Evolutionary conservation across 306 rosid species (phyloP), one percentile per base, ranked within the genome.

Genomic region (Hippophae gyantsensis): DNA sequence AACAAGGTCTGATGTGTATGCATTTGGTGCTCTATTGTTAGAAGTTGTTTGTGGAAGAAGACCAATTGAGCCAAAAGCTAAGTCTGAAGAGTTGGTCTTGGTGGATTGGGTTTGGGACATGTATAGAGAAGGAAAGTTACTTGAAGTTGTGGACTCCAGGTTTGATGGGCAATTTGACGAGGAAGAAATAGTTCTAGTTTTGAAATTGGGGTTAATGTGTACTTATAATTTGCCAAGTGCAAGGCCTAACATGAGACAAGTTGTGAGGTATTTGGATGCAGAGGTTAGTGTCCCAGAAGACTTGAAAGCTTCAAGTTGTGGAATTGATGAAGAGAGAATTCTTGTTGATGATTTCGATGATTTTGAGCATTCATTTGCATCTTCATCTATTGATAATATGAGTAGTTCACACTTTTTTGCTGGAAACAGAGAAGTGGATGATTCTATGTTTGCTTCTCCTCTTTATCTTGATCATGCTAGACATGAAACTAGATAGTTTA

Each of bases 161-260:
- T 13, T 69, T 43, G 72, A 56, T 7, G 6, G 41, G 11, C 68
- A 56, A 0, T 25, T 60, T 26, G 61, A 50, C 9, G 56, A 7
- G 2, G 75, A 69, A 65, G 75, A 75, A 44, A 67, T 69, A 52
- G 79, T 69, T 59, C 11, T 75, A 58, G 75, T 75, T 32, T 53
- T 75, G 72, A 75, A 60, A 56, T 64, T 75, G 42, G 79, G 75
- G 13, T 54, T 75, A 65, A 11, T 65, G 38, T 75, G 71, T 41
- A 67, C 72, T 9, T 74, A 76, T 26, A 42, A 62, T 23, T 69
- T 63, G 14, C 74, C 78, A 7, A 7, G 27, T 0, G 51, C 52
- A 2, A 49, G 78, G 66, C 81, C 78, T 3, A 68, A 59, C 47
- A 76, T 76, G 81, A 57, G 72, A 56, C 77, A 72, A 13, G 73